Conservation (phyloP, 164 flowering plant species). For the Brasenia schreberi region DNA sequence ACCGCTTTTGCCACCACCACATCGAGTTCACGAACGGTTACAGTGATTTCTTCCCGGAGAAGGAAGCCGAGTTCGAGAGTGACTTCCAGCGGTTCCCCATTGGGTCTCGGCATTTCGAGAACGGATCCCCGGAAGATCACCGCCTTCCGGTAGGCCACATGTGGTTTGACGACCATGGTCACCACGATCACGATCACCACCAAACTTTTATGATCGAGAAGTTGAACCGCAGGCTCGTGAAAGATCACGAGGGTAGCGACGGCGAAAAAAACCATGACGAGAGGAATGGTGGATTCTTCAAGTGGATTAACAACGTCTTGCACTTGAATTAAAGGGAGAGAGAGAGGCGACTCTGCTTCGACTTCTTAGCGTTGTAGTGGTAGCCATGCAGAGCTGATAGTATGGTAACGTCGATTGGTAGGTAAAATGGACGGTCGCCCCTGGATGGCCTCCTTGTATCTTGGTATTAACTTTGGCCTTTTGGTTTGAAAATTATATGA, state of each 20-base stretch:
- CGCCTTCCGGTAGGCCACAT: background rate
- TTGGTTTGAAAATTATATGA: background rate
- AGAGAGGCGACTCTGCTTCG: background rate
- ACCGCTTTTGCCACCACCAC: conserved; percentile 12
- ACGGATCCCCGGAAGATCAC: background rate
- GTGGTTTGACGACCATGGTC: background rate
- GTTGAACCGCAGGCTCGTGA: background rate
- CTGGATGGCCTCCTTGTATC: background rate
- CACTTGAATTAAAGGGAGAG: background rate
- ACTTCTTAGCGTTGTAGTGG: background rate
- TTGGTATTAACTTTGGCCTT: background rate
- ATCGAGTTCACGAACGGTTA: conserved; percentile 1
- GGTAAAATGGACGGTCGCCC: background rate
- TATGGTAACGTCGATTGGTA: no score
- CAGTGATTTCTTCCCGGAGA: conserved; percentile 8
- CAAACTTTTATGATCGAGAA: background rate
- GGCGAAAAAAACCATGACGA: conserved; percentile 1
- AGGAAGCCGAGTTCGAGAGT: conserved; percentile 6
- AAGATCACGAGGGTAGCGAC: background rate
- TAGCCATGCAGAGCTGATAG: background rate
- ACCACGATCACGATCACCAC: background rate
- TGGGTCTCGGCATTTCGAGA: conserved; percentile 1
- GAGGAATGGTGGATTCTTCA: conserved; percentile 19
- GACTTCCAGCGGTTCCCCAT: conserved; percentile 1
- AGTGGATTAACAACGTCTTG: conserved; percentile 18